A percentile compares a stretch with the other conserved stretches of the same genome.
Conservation (phyloP, 2,329 filamentous ascomycete species). For the Fusarium mundagurra region DNA sequence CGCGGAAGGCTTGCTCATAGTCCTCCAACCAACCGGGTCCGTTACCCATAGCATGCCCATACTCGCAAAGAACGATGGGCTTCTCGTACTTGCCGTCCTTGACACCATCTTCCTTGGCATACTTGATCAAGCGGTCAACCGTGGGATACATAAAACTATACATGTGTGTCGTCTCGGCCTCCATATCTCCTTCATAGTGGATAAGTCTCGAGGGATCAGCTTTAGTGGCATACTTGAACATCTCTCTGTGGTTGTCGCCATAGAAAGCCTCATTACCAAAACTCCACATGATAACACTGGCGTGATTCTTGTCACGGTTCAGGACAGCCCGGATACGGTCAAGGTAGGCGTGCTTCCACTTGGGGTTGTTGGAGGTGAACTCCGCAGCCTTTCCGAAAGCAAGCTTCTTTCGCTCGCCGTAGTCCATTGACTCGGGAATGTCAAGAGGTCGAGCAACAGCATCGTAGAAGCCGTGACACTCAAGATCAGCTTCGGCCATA, state of each 20-base stretch:
- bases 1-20: conserved; percentile 71
- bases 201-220: conserved; percentile 68
- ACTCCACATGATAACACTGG: conserved; percentile 78
- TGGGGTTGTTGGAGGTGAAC: conserved; percentile 69
- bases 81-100: conserved; percentile 60
- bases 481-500: conserved; percentile 61
- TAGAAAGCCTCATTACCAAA: conserved; percentile 80
- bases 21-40: conserved; percentile 76
- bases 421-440: conserved; percentile 65
- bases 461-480: conserved; percentile 65
- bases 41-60: conserved; percentile 76
- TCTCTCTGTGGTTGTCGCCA: conserved; percentile 72
- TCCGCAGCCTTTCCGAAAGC: conserved; percentile 63
- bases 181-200: conserved; percentile 73
- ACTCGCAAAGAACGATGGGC: conserved; percentile 69
- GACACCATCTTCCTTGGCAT: conserved; percentile 56
- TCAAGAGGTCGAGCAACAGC: conserved; percentile 59
- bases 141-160: conserved; percentile 74
- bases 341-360: conserved; percentile 71
- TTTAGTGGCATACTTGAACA: conserved; percentile 70
- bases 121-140: conserved; percentile 60
- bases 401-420: conserved; percentile 68
- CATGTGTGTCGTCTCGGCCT: conserved; percentile 71
- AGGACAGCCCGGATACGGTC: conserved; percentile 73
- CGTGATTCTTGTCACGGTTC: conserved; percentile 75